Evolutionary conservation across 2,329 filamentous ascomycete species (phyloP), one percentile per base, ranked within the genome.

Genomic region (Aaosphaeria pasadenensis): DNA sequence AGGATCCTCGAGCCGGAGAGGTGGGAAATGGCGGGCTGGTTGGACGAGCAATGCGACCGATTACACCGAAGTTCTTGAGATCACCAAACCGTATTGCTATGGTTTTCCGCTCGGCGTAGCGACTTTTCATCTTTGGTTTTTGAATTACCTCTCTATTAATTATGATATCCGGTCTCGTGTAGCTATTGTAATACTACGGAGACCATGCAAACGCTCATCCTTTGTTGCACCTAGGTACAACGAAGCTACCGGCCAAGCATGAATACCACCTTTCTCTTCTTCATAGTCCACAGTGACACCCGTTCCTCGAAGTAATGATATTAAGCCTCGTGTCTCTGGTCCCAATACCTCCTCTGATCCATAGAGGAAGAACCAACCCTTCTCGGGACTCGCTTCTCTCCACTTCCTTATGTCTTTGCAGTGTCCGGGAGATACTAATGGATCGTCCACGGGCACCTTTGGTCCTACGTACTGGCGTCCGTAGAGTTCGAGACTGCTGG

Each of bases 241-340:
- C 52, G 75, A 75, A 7, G 86, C 87, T 17, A 95, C 85, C 0
- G 89, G 88, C 90, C 89, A 95, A 7, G 86, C 89, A 68, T 95
- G 89, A 49, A 94, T 85, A 3, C 83, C 85, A 11, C 82, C 85
- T 30, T 76, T 71, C 55, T 88, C 83, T 60, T 83, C 81, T 58
- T 81, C 74, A 47, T 76, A 77, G 46, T 77, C 74, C n/a, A 87
- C 77, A 35, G 77, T 66, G 32, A 82, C 69, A 3, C 78, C 78
- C 11, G 78, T 74, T 43, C 76, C 76, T 48, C 76, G 73, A 48
- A 89, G 73, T 30, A 80, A 69, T 9, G 70, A 67, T 9, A 88
- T 73, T 50, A 90, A 72, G 28, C 77, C 75, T 54, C 81, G 74
- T 13, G 89, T 86, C 54, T 91, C 88, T 0, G 83, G 80, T 1